Percentiles rank a stretch among this genome's conserved stretches.
These are phyloP conservation scores for Ogataea glucozyma DNA, from an alignment of 805 yeast genomes.

Conservation along the genomic window DNA sequence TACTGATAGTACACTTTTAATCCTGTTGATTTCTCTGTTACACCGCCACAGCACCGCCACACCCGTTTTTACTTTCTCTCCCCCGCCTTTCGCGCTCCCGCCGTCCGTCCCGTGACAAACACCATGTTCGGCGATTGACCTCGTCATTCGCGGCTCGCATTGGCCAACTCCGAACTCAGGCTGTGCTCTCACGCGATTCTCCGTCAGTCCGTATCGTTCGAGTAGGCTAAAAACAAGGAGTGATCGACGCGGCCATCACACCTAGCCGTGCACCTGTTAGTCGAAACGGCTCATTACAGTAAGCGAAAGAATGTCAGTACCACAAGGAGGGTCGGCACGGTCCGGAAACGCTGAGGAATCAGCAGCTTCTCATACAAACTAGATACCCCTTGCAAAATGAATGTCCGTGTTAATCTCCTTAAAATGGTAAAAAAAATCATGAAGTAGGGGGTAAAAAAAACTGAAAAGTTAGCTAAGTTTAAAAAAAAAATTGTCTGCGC, in stretches of 20 bases:
- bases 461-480: too few species aligned
- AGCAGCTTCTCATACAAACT: too few species aligned
- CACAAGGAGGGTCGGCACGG: too few species aligned
- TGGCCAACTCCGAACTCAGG: conserved; percentile 7
- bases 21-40: neutral
- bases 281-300: too few species aligned
- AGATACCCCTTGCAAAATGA: too few species aligned
- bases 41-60: conserved; percentile 1
- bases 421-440: conserved; percentile 1
- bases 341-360: too few species aligned
- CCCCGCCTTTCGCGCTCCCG: neutral
- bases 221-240: too few species aligned
- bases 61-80: neutral
- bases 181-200: conserved; percentile 1
- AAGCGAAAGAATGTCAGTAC: too few species aligned
- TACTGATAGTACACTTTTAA: too few species aligned
- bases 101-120: conserved; percentile 8
- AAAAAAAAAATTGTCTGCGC: conserved; percentile 5
- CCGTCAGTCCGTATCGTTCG: conserved; percentile 7
- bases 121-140: neutral
- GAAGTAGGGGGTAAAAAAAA: neutral
- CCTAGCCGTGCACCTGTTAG: too few species aligned
- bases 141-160: conserved; percentile 4
- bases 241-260: too few species aligned
- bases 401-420: too few species aligned